phyloP scores from a whole-genome alignment of 768 basidiomycete genomes.

The Lactarius hengduanensis region DNA sequence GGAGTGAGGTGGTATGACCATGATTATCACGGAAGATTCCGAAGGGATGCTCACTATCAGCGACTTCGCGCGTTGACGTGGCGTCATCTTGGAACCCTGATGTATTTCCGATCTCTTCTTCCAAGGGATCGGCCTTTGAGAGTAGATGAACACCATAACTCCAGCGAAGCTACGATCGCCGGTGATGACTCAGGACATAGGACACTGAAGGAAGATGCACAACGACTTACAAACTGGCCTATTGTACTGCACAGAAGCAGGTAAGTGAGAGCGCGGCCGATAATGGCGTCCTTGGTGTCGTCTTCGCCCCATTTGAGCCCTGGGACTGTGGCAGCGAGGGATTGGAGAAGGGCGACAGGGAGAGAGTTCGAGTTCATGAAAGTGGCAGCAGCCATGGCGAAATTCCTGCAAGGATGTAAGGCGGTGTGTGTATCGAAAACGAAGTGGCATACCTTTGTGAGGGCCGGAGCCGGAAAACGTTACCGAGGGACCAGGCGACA shows the following conservation, averaged over 20 bases:
- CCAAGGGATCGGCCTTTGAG: slow-evolving; percentile 49
- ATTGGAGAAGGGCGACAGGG: slow-evolving; percentile 93
- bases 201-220: not conserved
- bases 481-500: slow-evolving; percentile 63
- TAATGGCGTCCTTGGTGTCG: slow-evolving; percentile 84
- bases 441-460: slow-evolving; percentile 68
- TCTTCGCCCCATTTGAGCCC: slow-evolving; percentile 77
- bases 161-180: slow-evolving; percentile 69
- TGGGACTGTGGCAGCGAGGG: slow-evolving; percentile 78
- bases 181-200: not conserved
- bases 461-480: slow-evolving; percentile 60
- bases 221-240: slow-evolving; percentile 81
- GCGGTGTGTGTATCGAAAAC: not conserved
- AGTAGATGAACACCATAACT: slow-evolving; percentile 88
- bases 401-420: slow-evolving; percentile 48
- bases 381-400: slow-evolving; percentile 79
- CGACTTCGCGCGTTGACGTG: not conserved
- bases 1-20: not conserved
- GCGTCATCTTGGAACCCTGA: not conserved
- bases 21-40: not conserved
- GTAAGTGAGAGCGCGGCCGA: slow-evolving; percentile 87
- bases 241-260: slow-evolving; percentile 91
- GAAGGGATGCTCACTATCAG: not conserved
- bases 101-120: slow-evolving; percentile 37
- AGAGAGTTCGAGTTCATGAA: slow-evolving; percentile 96